Percentiles rank a stretch among this genome's conserved stretches.
These are phyloP conservation scores for Eragrostis tef DNA, from an alignment of 202 grass and related monocot species.

Conservation along the genomic window DNA sequence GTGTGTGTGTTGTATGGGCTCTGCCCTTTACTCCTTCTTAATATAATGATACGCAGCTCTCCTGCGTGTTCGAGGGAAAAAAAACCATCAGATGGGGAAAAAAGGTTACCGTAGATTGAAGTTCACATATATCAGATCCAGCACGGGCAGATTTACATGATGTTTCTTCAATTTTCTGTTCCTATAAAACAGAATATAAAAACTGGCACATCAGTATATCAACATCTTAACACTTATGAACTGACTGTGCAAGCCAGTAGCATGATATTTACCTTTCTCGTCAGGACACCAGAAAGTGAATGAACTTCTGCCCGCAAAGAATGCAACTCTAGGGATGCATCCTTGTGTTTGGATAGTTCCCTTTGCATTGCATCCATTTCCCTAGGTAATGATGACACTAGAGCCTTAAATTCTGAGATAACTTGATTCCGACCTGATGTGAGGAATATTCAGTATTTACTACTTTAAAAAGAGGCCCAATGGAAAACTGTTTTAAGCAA, in stretches of 20 bases:
- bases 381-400: slow-evolving; percentile 65
- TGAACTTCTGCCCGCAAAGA: slow-evolving; percentile 71
- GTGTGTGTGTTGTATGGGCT: too few relatives aligned
- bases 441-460: slow-evolving; percentile 27
- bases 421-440: slow-evolving; percentile 81
- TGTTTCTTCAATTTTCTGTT: slow-evolving; percentile 55
- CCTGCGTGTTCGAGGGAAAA: too few relatives aligned
- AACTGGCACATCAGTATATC: background rate
- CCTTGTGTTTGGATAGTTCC: slow-evolving; percentile 70
- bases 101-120: slow-evolving; percentile 57
- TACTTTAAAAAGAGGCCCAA: slow-evolving; percentile 25
- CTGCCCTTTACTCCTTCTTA: too few relatives aligned
- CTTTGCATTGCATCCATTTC: slow-evolving; percentile 75
- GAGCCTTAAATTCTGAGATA: slow-evolving; percentile 72
- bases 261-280: slow-evolving; percentile 55
- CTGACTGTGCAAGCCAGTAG: slow-evolving; percentile 11
- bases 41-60: too few relatives aligned
- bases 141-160: slow-evolving; percentile 54
- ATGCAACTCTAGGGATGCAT: slow-evolving; percentile 60
- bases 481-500: slow-evolving; percentile 25
- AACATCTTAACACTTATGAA: slow-evolving; percentile 30
- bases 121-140: slow-evolving; percentile 67
- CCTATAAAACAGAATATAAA: slow-evolving; percentile 57
- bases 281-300: slow-evolving; percentile 64
- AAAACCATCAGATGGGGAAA: background rate